Conservation (phyloP, 2,329 filamentous ascomycete genomes). For the Ploettnerulaceae sp. region DNA sequence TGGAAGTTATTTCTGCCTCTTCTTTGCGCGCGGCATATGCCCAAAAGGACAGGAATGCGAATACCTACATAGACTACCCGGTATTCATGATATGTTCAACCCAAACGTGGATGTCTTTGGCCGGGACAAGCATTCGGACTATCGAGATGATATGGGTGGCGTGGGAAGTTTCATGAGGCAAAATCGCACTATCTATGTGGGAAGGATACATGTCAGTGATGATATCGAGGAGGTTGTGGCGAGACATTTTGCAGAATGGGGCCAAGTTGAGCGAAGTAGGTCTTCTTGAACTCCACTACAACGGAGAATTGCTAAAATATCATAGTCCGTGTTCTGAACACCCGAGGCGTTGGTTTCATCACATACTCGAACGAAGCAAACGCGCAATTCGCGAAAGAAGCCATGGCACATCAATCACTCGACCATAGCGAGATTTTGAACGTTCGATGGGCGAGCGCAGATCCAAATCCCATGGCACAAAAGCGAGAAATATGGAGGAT, state of each 20-base stretch:
- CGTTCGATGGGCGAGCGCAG: conserved; percentile 93
- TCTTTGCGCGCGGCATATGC: conserved; percentile 78
- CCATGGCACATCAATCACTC: conserved; percentile 90
- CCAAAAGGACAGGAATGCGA: conserved; percentile 90
- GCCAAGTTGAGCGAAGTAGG: conserved; percentile 72
- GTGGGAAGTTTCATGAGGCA: conserved; percentile 91
- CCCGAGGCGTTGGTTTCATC: conserved; percentile 86
- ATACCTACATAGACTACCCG: conserved; percentile 85
- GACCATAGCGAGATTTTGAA: conserved; percentile 93
- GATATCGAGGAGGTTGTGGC: conserved; percentile 96
- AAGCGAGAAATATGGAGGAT: conserved; percentile 83
- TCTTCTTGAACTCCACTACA: conserved; percentile 6
- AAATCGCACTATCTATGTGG: conserved; percentile 90
- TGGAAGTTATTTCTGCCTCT: conserved; percentile 88
- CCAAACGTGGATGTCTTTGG: conserved; percentile 95
- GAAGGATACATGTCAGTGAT: conserved; percentile 89
- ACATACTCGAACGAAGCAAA: conserved; percentile 91
- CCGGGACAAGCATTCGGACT: conserved; percentile 86
- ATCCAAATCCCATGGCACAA: conserved; percentile 92
- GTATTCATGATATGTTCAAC: conserved; percentile 83
- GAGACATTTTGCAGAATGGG: conserved; percentile 95
- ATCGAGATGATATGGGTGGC: conserved; percentile 96
- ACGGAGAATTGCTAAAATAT: conserved; percentile 21
- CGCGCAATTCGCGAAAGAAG: conserved; percentile 85
- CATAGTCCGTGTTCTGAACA: conserved; percentile 72